Percentiles rank a stretch among this genome's conserved stretches.
These are phyloP conservation scores for Wilcoxina mikolae DNA, from an alignment of 495 filamentous ascomycete genomes.

Conservation along the genomic window DNA sequence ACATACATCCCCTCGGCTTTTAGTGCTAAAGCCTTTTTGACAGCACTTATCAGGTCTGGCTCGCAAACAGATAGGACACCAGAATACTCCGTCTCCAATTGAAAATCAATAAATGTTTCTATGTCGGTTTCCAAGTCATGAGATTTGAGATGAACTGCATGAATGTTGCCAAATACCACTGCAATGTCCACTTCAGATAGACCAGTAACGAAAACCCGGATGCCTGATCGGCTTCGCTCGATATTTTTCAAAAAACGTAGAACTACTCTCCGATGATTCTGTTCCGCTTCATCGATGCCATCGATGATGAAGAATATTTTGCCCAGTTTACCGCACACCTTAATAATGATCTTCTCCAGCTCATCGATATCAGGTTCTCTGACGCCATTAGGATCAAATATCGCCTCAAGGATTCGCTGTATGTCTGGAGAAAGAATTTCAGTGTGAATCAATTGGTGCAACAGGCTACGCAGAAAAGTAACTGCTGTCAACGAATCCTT, in stretches of 20 bases:
- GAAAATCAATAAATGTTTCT: not conserved
- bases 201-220: constrained; percentile 8
- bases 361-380: not conserved
- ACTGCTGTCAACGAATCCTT: not conserved
- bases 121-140: not conserved
- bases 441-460: not conserved
- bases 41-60: constrained; percentile 1
- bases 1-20: constrained; percentile 12
- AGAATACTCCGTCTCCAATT: not conserved
- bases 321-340: not conserved
- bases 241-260: not conserved
- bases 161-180: not conserved
- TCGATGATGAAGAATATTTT: constrained; percentile 12
- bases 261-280: not conserved
- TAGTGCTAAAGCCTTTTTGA: constrained; percentile 8
- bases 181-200: constrained; percentile 10
- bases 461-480: not conserved
- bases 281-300: constrained; percentile 15
- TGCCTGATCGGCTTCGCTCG: not conserved
- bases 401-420: not conserved
- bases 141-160: not conserved
- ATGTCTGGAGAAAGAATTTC: not conserved
- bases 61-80: not conserved
- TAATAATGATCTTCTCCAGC: not conserved
- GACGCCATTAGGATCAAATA: not conserved